Evolutionary conservation across 306 rosid species (phyloP), one percentile per base, ranked within the genome.

Genomic region (Carpinus fangiana): DNA sequence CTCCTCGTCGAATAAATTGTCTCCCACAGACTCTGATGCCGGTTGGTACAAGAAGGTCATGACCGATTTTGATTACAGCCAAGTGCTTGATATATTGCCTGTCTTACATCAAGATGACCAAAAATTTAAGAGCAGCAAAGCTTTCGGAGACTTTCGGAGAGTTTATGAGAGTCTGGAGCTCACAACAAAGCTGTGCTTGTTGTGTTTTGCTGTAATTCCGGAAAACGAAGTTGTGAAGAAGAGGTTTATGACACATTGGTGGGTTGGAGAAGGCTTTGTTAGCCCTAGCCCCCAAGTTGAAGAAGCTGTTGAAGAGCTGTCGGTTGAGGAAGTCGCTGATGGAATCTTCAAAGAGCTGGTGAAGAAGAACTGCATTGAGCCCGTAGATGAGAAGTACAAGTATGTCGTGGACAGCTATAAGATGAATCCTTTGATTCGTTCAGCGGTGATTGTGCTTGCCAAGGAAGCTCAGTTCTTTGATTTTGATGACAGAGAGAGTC

Each of bases 211-310:
- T 0, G 51, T 26, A 21, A 77, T 84, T 77, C 80, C 75, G 4
- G 82, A n/a, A 10, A 81, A 84, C 52, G 82, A 56, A 36, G 78
- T 77, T 47, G 26, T 84, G 38, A 84, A 73, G 82, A 81, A 74
- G 80, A 75, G 72, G 46, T 45, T 75, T 46, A 47, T 84, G 57
- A 50, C 81, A 11, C 48, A 78, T 46, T 81, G 85, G 85, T 81
- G 87, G 87, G 54, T 84, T 18, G 85, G 85, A 74, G 85, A 84
- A 73, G 77, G 46, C 5, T 5, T 69, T 0, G 4, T 84, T 7
- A n/a, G 62, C 18, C 31, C 31, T 0, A 28, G n/a, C n/a, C n/a
- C n/a, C n/a, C n/a, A 28, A 17, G 12, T 64, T 84, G 17, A 7
- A 77, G 8, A 14, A 50, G 17, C 60, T 84, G 28, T 5, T 59